Evolutionary conservation across 257 asterid genomes (phyloP).

Genomic region (Solanum medicagineum): DNA sequence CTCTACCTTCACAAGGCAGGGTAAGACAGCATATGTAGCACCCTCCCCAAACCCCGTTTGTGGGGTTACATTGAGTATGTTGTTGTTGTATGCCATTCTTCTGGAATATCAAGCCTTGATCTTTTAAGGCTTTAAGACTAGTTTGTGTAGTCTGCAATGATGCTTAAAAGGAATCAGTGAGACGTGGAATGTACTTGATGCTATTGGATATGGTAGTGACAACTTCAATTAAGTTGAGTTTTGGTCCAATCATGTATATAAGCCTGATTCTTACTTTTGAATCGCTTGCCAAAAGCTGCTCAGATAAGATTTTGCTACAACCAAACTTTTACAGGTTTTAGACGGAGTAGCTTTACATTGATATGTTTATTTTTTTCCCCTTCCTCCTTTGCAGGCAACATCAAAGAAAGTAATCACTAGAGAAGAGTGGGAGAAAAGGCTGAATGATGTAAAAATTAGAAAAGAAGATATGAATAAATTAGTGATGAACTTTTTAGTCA

Average conservation of each 20-base stretch:
- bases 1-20: background rate
- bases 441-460: conserved; percentile 39
- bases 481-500: conserved; percentile 79
- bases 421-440: conserved; percentile 75
- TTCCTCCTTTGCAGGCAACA: conserved; percentile 34
- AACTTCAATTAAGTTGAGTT: background rate
- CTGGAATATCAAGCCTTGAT: background rate
- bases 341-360: background rate
- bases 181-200: background rate
- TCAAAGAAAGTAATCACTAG: conserved; percentile 56
- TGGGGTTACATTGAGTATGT: background rate
- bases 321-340: background rate
- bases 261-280: background rate
- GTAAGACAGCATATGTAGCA: background rate
- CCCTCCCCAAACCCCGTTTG: background rate
- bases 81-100: background rate
- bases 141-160: background rate
- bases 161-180: background rate
- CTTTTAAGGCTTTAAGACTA: background rate
- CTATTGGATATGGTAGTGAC: background rate
- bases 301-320: background rate
- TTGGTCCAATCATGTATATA: background rate
- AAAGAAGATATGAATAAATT: conserved; percentile 72
- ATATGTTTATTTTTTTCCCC: background rate
- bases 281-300: background rate